phyloP scores from a whole-genome alignment of 176 grass and related monocot genomes.

The Paspalum notatum region DNA sequence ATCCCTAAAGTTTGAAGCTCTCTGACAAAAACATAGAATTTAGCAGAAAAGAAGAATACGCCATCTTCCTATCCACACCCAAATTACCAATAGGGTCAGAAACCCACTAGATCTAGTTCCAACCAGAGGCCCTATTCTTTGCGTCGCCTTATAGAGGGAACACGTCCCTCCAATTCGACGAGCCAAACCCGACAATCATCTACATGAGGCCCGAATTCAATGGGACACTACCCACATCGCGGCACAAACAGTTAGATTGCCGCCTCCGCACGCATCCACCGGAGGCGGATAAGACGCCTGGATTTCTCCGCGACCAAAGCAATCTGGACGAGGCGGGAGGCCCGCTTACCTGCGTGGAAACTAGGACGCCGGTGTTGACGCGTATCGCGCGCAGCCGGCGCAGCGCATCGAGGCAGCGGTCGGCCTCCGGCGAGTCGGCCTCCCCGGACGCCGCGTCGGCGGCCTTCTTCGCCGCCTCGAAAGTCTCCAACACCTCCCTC shows the following conservation, averaged over 20 bases:
- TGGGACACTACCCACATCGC: neutral
- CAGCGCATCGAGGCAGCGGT: slow-evolving; percentile 85
- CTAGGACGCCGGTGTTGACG: slow-evolving; percentile 83
- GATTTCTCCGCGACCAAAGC: neutral
- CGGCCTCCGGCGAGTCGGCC: slow-evolving; percentile 63
- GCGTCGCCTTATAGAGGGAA: neutral
- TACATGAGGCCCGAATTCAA: slow-evolving; percentile 10
- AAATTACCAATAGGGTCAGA: neutral
- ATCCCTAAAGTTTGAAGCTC: neutral
- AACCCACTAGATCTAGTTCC: slow-evolving; percentile 45
- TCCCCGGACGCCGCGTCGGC: slow-evolving; percentile 56
- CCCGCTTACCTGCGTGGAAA: slow-evolving; percentile 79
- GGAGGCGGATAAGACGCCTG: neutral
- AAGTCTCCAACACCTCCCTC: slow-evolving; percentile 86
- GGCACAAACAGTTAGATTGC: neutral
- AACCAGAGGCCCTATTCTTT: neutral
- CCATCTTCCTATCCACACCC: neutral
- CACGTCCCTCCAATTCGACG: neutral
- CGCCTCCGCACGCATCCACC: slow-evolving; percentile 26
- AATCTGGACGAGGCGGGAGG: neutral
- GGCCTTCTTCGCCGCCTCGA: slow-evolving; percentile 90
- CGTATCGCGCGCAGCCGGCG: slow-evolving; percentile 62
- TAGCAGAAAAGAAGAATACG: neutral
- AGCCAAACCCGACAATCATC: neutral
- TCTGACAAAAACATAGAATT: neutral